A percentile compares a stretch with the other conserved stretches of the same genome.
Evolutionary conservation across 768 basidiomycete species (phyloP).

Genomic region (Crassisporium funariophilum): DNA sequence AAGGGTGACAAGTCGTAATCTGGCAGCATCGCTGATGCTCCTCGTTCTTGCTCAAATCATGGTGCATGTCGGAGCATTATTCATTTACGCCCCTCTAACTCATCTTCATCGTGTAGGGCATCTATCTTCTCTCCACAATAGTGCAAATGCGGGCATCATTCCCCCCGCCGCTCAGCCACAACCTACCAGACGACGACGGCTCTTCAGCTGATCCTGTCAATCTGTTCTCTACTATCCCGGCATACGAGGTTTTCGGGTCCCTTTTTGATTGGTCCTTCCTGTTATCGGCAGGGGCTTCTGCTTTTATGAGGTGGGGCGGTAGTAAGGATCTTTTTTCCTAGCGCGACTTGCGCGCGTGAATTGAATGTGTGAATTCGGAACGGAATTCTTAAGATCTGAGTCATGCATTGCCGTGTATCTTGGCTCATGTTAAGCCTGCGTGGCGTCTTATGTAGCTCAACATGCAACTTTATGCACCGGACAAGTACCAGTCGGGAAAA

Average conservation of each 20-base stretch:
- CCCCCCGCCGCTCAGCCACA: constrained; percentile 54
- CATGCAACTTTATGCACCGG: too few relatives aligned
- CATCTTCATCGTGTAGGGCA: constrained; percentile 51
- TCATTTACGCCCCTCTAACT: constrained; percentile 5
- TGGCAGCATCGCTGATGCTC: constrained; percentile 76
- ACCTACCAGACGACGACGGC: constrained; percentile 3
- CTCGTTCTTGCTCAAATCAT: constrained; percentile 81
- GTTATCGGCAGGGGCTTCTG: constrained; percentile 51
- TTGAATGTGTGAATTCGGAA: too few relatives aligned
- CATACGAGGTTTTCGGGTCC: constrained; percentile 71
- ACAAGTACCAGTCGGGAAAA: too few relatives aligned
- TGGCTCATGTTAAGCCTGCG: too few relatives aligned
- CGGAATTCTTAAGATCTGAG: too few relatives aligned
- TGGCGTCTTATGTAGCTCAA: too few relatives aligned
- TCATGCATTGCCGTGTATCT: too few relatives aligned
- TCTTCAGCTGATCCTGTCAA: constrained; percentile 37
- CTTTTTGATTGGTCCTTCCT: constrained; percentile 79
- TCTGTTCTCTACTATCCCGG: constrained; percentile 72
- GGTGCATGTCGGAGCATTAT: constrained; percentile 41
- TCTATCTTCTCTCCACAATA: constrained; percentile 81
- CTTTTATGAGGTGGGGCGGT: too few relatives aligned
- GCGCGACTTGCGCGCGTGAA: too few relatives aligned
- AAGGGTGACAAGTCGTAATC: constrained; percentile 65
- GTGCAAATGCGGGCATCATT: constrained; percentile 83
- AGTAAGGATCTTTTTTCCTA: too few relatives aligned